phyloP scores from a whole-genome alignment of 768 basidiomycete genomes.

The Panellus pusillus region DNA sequence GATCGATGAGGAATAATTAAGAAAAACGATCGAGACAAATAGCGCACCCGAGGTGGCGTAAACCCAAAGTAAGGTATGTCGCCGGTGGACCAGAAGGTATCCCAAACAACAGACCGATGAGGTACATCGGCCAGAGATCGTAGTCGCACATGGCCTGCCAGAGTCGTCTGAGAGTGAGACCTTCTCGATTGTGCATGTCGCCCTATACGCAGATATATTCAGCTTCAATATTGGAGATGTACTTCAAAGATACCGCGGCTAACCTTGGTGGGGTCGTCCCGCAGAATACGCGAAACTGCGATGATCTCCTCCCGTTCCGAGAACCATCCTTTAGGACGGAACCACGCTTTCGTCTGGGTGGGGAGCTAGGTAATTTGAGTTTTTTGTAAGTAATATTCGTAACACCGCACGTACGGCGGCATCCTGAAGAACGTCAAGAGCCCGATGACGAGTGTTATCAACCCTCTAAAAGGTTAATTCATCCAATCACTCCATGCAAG shows the following conservation, averaged over 20 bases:
- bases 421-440: conserved; percentile 55
- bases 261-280: conserved; percentile 64
- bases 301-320: conserved; percentile 62
- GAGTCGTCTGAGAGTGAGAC: conserved; percentile 46
- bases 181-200: conserved; percentile 74
- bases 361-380: conserved; percentile 30
- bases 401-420: conserved; percentile 36
- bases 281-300: conserved; percentile 57
- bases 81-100: conserved; percentile 48
- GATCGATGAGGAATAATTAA: neutral
- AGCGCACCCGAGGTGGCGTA: conserved; percentile 51
- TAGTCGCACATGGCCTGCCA: conserved; percentile 60
- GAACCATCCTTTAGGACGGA: conserved; percentile 64
- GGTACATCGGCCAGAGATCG: conserved; percentile 67
- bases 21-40: neutral
- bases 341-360: conserved; percentile 58
- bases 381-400: neutral
- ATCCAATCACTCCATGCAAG: no score
- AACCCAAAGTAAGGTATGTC: conserved; percentile 59
- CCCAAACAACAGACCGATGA: conserved; percentile 54
- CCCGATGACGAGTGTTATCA: conserved; percentile 55
- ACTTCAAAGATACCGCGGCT: neutral
- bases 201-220: conserved; percentile 33
- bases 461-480: conserved; percentile 29
- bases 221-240: neutral